These are phyloP conservation scores for Lathyrus aphaca DNA, from an alignment of 306 rosid genomes.

Conservation along the genomic window DNA sequence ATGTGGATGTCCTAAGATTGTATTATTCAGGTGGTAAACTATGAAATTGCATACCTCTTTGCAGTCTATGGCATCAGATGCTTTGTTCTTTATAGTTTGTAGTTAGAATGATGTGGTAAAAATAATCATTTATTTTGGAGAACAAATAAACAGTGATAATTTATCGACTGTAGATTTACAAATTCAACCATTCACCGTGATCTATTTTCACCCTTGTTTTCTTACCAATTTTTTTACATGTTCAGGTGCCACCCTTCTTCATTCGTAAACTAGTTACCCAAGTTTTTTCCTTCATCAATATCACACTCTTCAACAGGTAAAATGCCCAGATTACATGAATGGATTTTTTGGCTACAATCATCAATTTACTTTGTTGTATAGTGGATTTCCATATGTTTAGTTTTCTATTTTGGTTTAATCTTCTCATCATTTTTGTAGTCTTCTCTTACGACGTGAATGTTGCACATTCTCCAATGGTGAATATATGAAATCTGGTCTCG, in stretches of 20 bases:
- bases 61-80: constrained; percentile 13
- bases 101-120: neutral
- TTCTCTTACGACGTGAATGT: constrained; percentile 93
- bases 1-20: neutral
- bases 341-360: constrained; percentile 1
- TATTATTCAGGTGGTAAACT: constrained; percentile 10
- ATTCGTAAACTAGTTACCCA: constrained; percentile 91
- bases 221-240: constrained; percentile 38
- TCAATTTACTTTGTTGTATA: constrained; percentile 21
- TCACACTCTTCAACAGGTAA: constrained; percentile 95
- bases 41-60: constrained; percentile 8
- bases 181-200: constrained; percentile 17
- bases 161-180: neutral
- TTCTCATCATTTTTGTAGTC: constrained; percentile 50
- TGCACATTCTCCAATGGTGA: constrained; percentile 99
- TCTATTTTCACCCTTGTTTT: constrained; percentile 9
- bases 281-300: constrained; percentile 95
- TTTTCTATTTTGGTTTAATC: neutral
- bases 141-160: constrained; percentile 13
- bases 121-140: neutral
- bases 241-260: constrained; percentile 96
- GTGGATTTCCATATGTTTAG: constrained; percentile 21
- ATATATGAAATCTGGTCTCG: constrained; percentile 92
- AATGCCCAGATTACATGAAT: constrained; percentile 22
- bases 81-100: constrained; percentile 3